A percentile compares a stretch with the other conserved stretches of the same genome.
Conservation (phyloP, 352 stramenopile species). For the Phytophthora meadii region DNA sequence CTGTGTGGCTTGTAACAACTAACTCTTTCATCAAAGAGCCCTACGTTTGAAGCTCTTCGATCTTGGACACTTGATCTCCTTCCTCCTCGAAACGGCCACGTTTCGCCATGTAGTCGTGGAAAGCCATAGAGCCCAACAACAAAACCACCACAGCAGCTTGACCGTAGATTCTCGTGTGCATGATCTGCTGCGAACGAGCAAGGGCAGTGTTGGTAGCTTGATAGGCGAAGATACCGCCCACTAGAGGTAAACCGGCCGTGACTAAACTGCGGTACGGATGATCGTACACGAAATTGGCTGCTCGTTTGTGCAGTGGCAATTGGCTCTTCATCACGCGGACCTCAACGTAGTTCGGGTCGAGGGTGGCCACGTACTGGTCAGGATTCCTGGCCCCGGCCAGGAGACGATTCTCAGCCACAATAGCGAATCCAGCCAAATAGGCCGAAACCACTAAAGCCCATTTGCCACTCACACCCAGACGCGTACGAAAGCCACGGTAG, state of each 20-base stretch:
- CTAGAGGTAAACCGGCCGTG: constrained; percentile 37
- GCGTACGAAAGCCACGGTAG: constrained; percentile 46
- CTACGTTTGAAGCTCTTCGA: constrained; percentile 28
- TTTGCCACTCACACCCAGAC: constrained; percentile 52
- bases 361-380: constrained; percentile 41
- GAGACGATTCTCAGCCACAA: constrained; percentile 45
- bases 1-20: constrained; percentile 18
- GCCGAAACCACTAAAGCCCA: constrained; percentile 48
- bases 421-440: constrained; percentile 45
- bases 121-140: constrained; percentile 48
- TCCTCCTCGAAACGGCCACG: constrained; percentile 44
- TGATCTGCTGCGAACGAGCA: constrained; percentile 51
- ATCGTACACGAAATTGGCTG: constrained; percentile 51
- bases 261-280: constrained; percentile 46
- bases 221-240: constrained; percentile 47
- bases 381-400: constrained; percentile 44
- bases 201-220: constrained; percentile 42
- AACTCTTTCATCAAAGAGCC: background rate
- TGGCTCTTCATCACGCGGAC: constrained; percentile 17
- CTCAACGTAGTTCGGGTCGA: constrained; percentile 43
- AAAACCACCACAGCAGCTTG: constrained; percentile 41
- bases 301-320: constrained; percentile 40
- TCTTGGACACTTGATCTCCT: constrained; percentile 11
- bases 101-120: constrained; percentile 54
- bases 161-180: constrained; percentile 60